Percentiles rank a stretch among this genome's conserved stretches.
These are phyloP conservation scores for Jaenimonas drosophilae DNA, from an alignment of 208 protist species.

Conservation along the genomic window DNA sequence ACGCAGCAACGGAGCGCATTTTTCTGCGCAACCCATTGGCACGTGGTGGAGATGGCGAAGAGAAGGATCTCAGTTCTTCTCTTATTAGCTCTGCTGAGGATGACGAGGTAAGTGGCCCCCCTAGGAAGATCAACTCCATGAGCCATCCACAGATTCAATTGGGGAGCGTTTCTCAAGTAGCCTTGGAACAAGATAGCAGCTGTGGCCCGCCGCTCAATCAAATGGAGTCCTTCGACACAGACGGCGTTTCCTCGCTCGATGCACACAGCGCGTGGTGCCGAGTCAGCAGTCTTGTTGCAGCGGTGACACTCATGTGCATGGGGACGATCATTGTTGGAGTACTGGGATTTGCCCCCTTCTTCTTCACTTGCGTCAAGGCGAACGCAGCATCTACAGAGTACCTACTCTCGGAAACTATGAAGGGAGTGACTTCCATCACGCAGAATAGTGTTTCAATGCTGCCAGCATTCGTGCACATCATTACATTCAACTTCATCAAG, in stretches of 20 bases:
- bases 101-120: too few species aligned
- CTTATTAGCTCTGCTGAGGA: too few species aligned
- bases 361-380: slow-evolving; percentile 27
- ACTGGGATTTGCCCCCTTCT: slow-evolving; percentile 48
- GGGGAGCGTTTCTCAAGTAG: too few species aligned
- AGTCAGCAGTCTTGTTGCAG: slow-evolving; percentile 24
- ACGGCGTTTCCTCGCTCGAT: slow-evolving; percentile 9
- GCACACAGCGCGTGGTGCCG: slow-evolving; percentile 15
- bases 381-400: slow-evolving; percentile 25
- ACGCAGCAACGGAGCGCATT: too few species aligned
- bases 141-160: too few species aligned
- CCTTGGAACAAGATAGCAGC: too few species aligned
- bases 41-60: too few species aligned
- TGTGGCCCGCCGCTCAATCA: background rate
- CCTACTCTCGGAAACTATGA: slow-evolving; percentile 33
- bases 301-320: slow-evolving; percentile 37
- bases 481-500: slow-evolving; percentile 44
- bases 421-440: slow-evolving; percentile 30
- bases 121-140: too few species aligned
- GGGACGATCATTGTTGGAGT: slow-evolving; percentile 34
- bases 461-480: slow-evolving; percentile 38
- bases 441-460: slow-evolving; percentile 33
- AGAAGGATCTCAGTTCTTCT: too few species aligned
- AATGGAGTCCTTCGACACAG: slow-evolving; percentile 7
- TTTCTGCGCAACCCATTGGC: too few species aligned